Conservation (phyloP, 2,329 filamentous ascomycete genomes). For the Cladophialophora exuberans region DNA sequence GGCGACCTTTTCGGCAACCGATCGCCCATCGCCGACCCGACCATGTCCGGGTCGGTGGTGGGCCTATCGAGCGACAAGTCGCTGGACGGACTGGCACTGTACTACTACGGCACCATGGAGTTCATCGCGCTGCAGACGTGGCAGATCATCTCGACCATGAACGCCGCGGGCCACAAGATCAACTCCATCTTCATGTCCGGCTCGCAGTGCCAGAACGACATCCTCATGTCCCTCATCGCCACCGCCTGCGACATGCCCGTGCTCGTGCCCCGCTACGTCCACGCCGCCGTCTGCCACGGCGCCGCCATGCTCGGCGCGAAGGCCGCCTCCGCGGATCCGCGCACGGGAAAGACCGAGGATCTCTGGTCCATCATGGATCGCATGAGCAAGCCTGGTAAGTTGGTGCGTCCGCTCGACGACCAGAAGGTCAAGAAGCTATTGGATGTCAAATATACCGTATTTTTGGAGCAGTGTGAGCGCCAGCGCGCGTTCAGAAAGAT, state of each 20-base stretch:
- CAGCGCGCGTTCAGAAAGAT: conserved; percentile 81
- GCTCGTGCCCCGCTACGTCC: conserved; percentile 88
- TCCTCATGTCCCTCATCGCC: conserved; percentile 89
- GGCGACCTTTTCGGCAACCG: conserved; percentile 97
- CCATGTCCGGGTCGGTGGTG: conserved; percentile 88
- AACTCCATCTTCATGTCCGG: conserved; percentile 98
- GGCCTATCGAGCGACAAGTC: conserved; percentile 86
- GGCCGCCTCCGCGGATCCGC: conserved; percentile 77
- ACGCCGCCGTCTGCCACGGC: conserved; percentile 95
- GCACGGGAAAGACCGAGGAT: conserved; percentile 77
- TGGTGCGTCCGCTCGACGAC: conserved; percentile 75
- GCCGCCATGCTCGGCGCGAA: conserved; percentile 98
- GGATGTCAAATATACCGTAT: conserved; percentile 90
- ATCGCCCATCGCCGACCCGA: conserved; percentile 87
- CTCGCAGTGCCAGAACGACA: conserved; percentile 92
- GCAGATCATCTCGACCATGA: conserved; percentile 95
- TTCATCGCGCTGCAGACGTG: conserved; percentile 97
- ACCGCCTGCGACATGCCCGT: conserved; percentile 92
- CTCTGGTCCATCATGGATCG: conserved; percentile 98
- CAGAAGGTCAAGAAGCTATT: conserved; percentile 76
- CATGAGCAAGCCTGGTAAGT: conserved; percentile 90
- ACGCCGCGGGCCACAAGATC: conserved; percentile 82
- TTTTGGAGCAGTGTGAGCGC: conserved; percentile 85
- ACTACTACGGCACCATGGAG: conserved; percentile 96
- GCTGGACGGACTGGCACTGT: conserved; percentile 81